These are phyloP conservation scores for Cyberlindnera petersonii DNA, from an alignment of 805 yeast genomes.

Conservation along the genomic window DNA sequence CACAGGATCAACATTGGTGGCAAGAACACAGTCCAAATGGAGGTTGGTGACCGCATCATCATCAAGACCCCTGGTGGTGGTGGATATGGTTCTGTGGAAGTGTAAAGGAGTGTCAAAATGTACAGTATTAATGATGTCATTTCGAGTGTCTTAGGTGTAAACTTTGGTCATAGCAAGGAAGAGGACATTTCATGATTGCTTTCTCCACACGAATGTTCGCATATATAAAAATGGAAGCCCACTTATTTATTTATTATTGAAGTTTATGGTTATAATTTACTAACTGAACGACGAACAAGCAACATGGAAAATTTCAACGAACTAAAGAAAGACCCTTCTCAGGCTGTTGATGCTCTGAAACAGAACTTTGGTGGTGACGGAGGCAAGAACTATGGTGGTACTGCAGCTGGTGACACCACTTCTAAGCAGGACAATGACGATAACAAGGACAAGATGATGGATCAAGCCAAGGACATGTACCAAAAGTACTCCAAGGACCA, in stretches of 20 bases:
- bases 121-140: too few relatives aligned
- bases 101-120: background rate
- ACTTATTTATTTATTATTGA: too few relatives aligned
- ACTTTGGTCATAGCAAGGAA: too few relatives aligned
- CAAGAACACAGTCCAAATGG: conserved; percentile 55
- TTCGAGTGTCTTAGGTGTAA: too few relatives aligned
- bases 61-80: conserved; percentile 86
- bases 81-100: conserved; percentile 52
- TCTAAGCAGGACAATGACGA: conserved; percentile 8
- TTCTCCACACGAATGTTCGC: too few relatives aligned
- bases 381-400: conserved; percentile 16
- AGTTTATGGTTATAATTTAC: background rate
- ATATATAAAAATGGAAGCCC: too few relatives aligned
- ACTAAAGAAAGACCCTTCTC: conserved; percentile 9
- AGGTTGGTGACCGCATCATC: conserved; percentile 61
- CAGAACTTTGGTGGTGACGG: conserved; percentile 8
- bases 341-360: conserved; percentile 8
- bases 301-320: conserved; percentile 2
- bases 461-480: conserved; percentile 18
- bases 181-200: too few relatives aligned
- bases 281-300: background rate
- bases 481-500: conserved; percentile 13
- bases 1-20: conserved; percentile 59
- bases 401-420: conserved; percentile 16
- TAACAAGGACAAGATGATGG: conserved; percentile 13